Evolutionary conservation across 768 basidiomycete species (phyloP), one percentile per base, ranked within the genome.

Genomic region (Panellus pusillus): DNA sequence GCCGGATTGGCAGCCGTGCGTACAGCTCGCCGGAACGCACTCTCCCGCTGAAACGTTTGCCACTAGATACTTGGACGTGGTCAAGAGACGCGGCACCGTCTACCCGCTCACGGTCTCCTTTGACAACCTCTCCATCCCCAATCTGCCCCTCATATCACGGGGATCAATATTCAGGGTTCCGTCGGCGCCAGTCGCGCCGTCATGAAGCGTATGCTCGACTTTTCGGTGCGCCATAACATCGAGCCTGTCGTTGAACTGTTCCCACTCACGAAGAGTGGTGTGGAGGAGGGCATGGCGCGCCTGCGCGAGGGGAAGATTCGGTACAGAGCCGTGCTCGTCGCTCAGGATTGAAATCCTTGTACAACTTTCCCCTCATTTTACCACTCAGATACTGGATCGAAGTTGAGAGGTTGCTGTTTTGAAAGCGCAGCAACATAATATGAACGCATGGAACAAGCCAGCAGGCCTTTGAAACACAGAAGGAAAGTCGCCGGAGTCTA

Each of bases 171-270:
- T 1, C 41, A 45, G 4, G 66, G 67, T 2, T 29, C 67, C 5
- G 60, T 60, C 13, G 37, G 57, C 37, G 44, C 32, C 11, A 28
- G 19, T 31, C 45, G 47, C 38, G 52, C 52, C 11, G 50, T 40
- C 4, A 39, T 35, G 19, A 41, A 38, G 46, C 28, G 65, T 56
- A 74, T 72, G 68, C 44, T 74, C 19, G 58, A 57, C 28, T 73
- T 73, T 15, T 68, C 68, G 0, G 72, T 67, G 15, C 9, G 60
- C 35, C 65, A 73, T 32, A 50, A 47, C 0, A 60, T 71, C 43
- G 48, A 39, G 7, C 67, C 72, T 2, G 50, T 71, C 1, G 54
- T 66, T 17, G 66, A 73, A 32, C 49, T 61, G 42, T 73, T 74
- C 40, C 57, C 66, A 5, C 52, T 74, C 61, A 64, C 52, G 15